Conservation (phyloP, 495 filamentous ascomycete genomes). For the Neurospora terricola region DNA sequence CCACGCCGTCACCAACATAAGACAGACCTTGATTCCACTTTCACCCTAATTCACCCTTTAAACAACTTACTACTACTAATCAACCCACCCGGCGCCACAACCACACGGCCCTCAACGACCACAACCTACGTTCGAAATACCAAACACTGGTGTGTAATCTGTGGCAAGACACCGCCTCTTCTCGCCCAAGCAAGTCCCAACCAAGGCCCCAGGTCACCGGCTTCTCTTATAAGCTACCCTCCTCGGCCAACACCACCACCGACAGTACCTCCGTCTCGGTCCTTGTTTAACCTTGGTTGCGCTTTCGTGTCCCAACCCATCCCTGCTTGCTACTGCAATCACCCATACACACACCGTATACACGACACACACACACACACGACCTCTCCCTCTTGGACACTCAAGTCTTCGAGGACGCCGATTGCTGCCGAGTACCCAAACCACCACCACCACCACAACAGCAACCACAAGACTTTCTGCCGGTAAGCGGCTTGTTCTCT, state of each 20-base stretch:
- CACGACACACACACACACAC: neutral
- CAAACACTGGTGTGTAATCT: neutral
- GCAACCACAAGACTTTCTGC: conserved; percentile 2
- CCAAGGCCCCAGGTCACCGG: neutral
- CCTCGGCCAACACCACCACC: conserved; percentile 1
- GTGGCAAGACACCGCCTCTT: neutral
- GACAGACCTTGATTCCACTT: neutral
- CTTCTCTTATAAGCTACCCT: neutral
- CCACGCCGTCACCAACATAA: neutral
- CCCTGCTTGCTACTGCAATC: conserved; percentile 5
- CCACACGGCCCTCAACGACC: neutral
- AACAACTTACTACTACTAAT: neutral
- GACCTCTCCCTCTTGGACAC: neutral
- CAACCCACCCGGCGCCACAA: neutral
- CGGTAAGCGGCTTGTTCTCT: conserved; percentile 3
- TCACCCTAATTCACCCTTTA: neutral
- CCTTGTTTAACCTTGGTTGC: conserved; percentile 2
- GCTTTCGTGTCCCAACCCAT: neutral
- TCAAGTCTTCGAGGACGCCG: conserved; percentile 1
- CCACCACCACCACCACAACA: neutral
- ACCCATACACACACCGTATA: conserved; percentile 1
- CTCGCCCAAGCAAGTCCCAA: neutral
- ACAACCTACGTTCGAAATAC: neutral
- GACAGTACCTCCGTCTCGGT: neutral
- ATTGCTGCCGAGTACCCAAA: conserved; percentile 3